Evolutionary conservation across 495 filamentous ascomycete genomes (phyloP).

Genomic region (Penicillium macrosclerotiorum): DNA sequence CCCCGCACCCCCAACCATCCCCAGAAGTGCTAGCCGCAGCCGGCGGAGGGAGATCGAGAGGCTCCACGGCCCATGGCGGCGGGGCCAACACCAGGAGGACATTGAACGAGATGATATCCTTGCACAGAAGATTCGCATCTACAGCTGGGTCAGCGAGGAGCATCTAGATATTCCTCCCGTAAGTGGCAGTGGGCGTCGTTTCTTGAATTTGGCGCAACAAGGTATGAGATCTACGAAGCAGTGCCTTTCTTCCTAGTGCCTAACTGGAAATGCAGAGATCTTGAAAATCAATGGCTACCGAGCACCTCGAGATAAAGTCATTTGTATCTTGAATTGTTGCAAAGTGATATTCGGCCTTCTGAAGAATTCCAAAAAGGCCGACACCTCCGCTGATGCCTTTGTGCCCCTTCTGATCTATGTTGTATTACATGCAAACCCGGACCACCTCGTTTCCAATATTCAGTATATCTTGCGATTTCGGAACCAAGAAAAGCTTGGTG

Average conservation of each 20-base stretch:
- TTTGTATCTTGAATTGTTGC: conserved; percentile 97
- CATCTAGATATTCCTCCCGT: conserved; percentile 93
- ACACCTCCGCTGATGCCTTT: conserved; percentile 94
- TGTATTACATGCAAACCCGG: conserved; percentile 89
- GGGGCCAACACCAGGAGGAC: conserved; percentile 97
- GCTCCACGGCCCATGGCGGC: conserved; percentile 73
- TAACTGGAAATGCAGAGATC: conserved; percentile 59
- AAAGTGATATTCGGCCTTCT: conserved; percentile 99
- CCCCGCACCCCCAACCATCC: conserved; percentile 71
- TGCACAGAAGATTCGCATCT: conserved; percentile 93
- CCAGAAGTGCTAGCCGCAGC: conserved; percentile 58
- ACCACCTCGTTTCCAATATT: conserved; percentile 93
- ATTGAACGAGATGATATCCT: conserved; percentile 94
- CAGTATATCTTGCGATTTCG: conserved; percentile 97
- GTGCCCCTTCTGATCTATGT: conserved; percentile 95
- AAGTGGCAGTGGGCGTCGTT: conserved; percentile 78
- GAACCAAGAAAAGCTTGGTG: conserved; percentile 93
- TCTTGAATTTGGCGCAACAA: conserved; percentile 85
- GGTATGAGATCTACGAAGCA: too few species aligned
- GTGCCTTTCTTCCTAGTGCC: not conserved
- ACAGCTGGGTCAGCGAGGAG: conserved; percentile 89
- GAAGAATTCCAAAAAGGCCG: conserved; percentile 78
- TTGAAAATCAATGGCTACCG: conserved; percentile 94
- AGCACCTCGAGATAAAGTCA: conserved; percentile 95
- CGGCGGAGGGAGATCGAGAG: conserved; percentile 67